Base-by-base conservation (phyloP, 2,329 filamentous ascomycete genomes). In the Ophiocordyceps camponoti-floridani region DNA sequence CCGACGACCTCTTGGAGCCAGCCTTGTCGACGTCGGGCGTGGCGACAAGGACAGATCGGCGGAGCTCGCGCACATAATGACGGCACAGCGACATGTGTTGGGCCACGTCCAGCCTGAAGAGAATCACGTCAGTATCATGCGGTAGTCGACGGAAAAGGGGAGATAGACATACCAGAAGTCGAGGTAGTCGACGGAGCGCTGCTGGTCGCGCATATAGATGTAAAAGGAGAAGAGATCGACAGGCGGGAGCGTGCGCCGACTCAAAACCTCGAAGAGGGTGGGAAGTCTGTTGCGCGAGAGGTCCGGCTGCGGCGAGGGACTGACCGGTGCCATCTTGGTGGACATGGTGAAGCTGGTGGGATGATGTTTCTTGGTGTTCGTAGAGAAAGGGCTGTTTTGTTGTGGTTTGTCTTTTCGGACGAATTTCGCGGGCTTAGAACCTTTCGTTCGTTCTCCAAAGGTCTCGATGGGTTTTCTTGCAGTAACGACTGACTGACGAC, bases 191-290 rank as follows among this genome's bases (percentile, higher is more conserved):
- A 98, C 91, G 8, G 89, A 95, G 60, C 88, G 79, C 63, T 98
- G 91, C 64, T 95, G 88, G 62, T 98, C 93, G 56, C 91, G 79
- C 91, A 98, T 98, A 66, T 94, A 98, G 55, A 98, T 98, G 66
- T 98, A 98, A 68, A 98, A 98, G 2, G 88, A 95, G 63, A 94
- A 98, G 11, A 98, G 72, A 58, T 98, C 93, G 47, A 98, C 89
- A 0, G 91, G 91, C 43, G 93, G 85, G 18, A 93, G 73, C n/a
- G 91, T 98, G 51, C 87, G 80, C 52, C 93, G 79, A 59, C 86
- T 94, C 48, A 98, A 69, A 46, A 98, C 91, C 65, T 98, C 93
- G 59, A 94, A 95, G 44, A 98, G 76, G 1, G 87, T 95, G 42
- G 91, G 91, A 47, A 98, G 75, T 51, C 91, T 77, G 60, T 94